Conservation (phyloP, 2,329 filamentous ascomycete genomes). For the Neurospora sp. region DNA sequence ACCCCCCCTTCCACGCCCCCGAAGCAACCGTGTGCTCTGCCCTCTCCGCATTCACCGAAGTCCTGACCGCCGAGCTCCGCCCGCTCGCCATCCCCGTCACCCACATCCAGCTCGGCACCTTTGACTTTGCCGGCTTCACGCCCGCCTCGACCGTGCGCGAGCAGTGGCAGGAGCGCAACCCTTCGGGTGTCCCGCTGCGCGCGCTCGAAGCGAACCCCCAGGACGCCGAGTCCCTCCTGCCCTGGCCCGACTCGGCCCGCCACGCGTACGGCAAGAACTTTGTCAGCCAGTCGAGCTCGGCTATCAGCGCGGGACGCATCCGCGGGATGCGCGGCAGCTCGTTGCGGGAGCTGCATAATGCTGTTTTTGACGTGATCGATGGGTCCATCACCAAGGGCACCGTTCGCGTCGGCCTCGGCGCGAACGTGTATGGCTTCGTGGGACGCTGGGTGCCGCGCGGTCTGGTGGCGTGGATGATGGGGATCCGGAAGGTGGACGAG, state of each 20-base stretch:
- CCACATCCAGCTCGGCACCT: slow-evolving; percentile 82
- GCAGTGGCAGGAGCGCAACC: slow-evolving; percentile 17
- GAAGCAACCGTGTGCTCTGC: slow-evolving; percentile 81
- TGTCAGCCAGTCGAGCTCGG: slow-evolving; percentile 42
- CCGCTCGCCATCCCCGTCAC: slow-evolving; percentile 69
- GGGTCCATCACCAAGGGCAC: slow-evolving; percentile 49
- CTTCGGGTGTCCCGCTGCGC: slow-evolving; percentile 6
- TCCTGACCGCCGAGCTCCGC: slow-evolving; percentile 68
- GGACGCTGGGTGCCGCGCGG: slow-evolving; percentile 68
- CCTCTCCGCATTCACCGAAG: slow-evolving; percentile 75
- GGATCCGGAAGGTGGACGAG: slow-evolving; percentile 54
- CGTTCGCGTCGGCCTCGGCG: slow-evolving; percentile 75
- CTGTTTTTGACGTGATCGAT: slow-evolving; percentile 82
- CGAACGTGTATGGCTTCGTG: slow-evolving; percentile 74
- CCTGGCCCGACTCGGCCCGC: slow-evolving; percentile 53
- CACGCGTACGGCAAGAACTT: slow-evolving; percentile 55
- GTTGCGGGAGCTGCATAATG: slow-evolving; percentile 70
- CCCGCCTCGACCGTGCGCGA: slow-evolving; percentile 27
- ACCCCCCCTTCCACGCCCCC: slow-evolving; percentile 70
- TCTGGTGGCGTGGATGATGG: slow-evolving; percentile 90
- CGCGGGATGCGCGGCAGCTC: slow-evolving; percentile 58
- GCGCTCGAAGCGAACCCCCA: slow-evolving; percentile 34
- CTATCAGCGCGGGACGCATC: slow-evolving; percentile 45
- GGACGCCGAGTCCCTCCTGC: slow-evolving; percentile 40
- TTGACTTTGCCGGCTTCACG: slow-evolving; percentile 67